Conservation (phyloP, 2,329 filamentous ascomycete genomes). For the Monosporascus sp. region DNA sequence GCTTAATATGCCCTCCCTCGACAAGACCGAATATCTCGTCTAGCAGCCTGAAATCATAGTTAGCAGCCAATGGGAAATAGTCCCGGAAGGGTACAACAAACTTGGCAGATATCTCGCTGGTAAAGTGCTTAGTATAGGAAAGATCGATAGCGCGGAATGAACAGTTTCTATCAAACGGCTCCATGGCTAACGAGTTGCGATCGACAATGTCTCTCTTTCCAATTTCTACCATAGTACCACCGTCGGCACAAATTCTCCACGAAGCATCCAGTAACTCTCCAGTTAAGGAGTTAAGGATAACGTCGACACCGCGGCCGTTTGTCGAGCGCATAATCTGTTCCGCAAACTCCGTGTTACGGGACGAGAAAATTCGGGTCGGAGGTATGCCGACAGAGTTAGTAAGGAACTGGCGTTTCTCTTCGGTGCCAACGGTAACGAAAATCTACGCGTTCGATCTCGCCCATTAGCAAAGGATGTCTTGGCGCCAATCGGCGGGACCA, state of each 20-base stretch:
- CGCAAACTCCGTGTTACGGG: conserved; percentile 10
- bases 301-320: conserved; percentile 11
- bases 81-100: too few species aligned
- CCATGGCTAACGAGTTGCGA: conserved; percentile 4
- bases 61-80: too few species aligned
- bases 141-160: background rate
- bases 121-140: too few species aligned
- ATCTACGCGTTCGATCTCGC: too few species aligned
- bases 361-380: conserved; percentile 10
- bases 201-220: conserved; percentile 2
- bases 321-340: conserved; percentile 2
- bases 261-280: conserved; percentile 9
- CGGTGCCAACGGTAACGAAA: conserved; percentile 8
- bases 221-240: conserved; percentile 4
- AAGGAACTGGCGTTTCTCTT: conserved; percentile 9
- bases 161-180: conserved; percentile 3
- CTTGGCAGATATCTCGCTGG: too few species aligned
- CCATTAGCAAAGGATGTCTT: too few species aligned
- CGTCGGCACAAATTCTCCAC: conserved; percentile 12
- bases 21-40: conserved; percentile 11
- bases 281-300: conserved; percentile 14
- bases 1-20: conserved; percentile 15
- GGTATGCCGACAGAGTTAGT: conserved; percentile 5
- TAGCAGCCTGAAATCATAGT: too few species aligned
- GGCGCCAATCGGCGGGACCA: too few species aligned